phyloP scores from a whole-genome alignment of 2,329 filamentous ascomycete genomes.

The Hymenoscyphus linearis region DNA sequence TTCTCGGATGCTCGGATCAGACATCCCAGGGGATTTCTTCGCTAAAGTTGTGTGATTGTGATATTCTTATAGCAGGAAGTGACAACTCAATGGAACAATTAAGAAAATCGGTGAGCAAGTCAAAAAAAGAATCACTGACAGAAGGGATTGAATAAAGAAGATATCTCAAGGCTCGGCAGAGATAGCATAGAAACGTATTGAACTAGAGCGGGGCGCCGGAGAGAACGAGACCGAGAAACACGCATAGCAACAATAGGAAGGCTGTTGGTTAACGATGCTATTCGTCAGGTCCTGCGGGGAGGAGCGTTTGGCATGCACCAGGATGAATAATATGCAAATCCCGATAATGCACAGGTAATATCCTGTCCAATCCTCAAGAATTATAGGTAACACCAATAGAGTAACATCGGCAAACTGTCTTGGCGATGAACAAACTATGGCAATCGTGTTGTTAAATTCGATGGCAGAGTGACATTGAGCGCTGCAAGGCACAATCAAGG shows the following conservation, averaged over 20 bases:
- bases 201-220: background rate
- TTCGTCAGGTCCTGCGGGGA: background rate
- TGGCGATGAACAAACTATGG: background rate
- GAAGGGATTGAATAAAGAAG: background rate
- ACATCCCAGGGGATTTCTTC: background rate
- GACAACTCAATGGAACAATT: background rate
- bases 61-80: background rate
- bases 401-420: background rate
- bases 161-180: background rate
- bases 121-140: background rate
- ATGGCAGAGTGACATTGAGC: background rate
- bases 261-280: background rate
- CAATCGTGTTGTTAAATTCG: background rate
- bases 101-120: background rate
- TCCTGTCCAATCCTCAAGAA: background rate
- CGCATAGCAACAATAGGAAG: background rate
- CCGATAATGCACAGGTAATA: background rate
- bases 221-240: background rate
- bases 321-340: background rate
- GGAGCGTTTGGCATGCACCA: background rate
- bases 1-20: background rate
- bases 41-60: background rate
- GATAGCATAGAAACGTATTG: background rate
- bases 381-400: background rate
- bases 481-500: background rate